Evolutionary conservation across 2,329 filamentous ascomycete genomes (phyloP), one percentile per base, ranked within the genome.

Genomic region (Xylaria digitata): DNA sequence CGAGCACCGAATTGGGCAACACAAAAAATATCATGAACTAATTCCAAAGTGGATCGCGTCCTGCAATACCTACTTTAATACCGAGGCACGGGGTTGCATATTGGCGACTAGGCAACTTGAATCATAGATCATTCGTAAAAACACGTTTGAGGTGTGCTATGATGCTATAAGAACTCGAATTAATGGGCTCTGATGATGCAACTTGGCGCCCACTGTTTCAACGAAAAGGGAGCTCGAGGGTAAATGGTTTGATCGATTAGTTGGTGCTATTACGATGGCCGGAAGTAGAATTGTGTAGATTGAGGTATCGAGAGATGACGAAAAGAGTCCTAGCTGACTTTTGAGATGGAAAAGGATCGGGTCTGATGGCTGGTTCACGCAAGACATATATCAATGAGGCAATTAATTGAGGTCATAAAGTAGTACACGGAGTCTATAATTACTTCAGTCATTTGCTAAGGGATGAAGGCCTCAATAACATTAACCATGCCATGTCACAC

Each of bases 41-140:
- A 59, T 37, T 26, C 40, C 46, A 19, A 52, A 63, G 49, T 49
- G 30, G 64, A 56, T 46, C 26, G 43, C 17, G n/a, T n/a, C 42
- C 26, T 26, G 42, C 42, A 23, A 21, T 61, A 61, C n/a, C 40
- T 43, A 37, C 30, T 46, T 6, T 30, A 34, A 37, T 54, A 23
- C 34, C 19, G 17, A 61, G 32, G 50, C 19, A 48, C 57, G 43
- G 46, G 48, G 50, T 26, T 49, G 48, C 50, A 59, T 66, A 34
- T 55, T 54, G 49, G 67, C 61, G 66, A 68, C 49, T 43, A 37
- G 61, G 55, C 59, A 52, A 70, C 45, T 54, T 69, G 68, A 71
- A 72, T 67, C 67, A 70, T 56, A 63, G 61, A 69, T 67, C 64
- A 64, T 68, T 63, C 64, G 60, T 43, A 42, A 54, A 54, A 54